phyloP scores from a whole-genome alignment of 1,284 basidiomycete species.

The Macrocystidia cucumis region DNA sequence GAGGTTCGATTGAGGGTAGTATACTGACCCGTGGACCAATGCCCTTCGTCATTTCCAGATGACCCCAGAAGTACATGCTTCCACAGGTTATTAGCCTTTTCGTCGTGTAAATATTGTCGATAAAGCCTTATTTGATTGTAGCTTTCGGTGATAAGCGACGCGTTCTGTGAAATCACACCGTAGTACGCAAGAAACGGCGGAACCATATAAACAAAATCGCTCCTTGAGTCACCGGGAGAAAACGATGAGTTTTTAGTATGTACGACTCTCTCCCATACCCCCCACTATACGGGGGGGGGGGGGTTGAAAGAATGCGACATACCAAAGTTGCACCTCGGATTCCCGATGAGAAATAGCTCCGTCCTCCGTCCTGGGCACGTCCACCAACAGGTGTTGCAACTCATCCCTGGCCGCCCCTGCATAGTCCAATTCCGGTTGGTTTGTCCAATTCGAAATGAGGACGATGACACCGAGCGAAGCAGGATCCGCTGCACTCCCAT shows the following conservation, averaged over 20 bases:
- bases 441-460: constrained; percentile 72
- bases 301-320: constrained; percentile 13
- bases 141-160: constrained; percentile 59
- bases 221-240: constrained; percentile 31
- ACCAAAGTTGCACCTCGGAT: constrained; percentile 66
- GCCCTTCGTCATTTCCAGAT: constrained; percentile 45
- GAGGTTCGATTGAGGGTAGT: neutral
- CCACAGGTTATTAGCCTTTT: constrained; percentile 48
- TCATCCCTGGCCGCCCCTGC: constrained; percentile 62
- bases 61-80: constrained; percentile 57
- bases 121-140: constrained; percentile 80
- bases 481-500: constrained; percentile 72
- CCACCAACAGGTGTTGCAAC: constrained; percentile 60
- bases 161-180: constrained; percentile 64
- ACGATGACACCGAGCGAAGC: constrained; percentile 77
- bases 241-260: neutral
- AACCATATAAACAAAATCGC: constrained; percentile 81
- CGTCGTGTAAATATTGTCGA: constrained; percentile 53
- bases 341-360: constrained; percentile 80
- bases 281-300: neutral
- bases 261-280: too few relatives aligned
- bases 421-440: constrained; percentile 45
- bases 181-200: constrained; percentile 92
- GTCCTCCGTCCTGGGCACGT: constrained; percentile 59
- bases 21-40: constrained; percentile 69